Evolutionary conservation across 306 rosid species (phyloP), one percentile per base, ranked within the genome.

Genomic region (Malus fusca): DNA sequence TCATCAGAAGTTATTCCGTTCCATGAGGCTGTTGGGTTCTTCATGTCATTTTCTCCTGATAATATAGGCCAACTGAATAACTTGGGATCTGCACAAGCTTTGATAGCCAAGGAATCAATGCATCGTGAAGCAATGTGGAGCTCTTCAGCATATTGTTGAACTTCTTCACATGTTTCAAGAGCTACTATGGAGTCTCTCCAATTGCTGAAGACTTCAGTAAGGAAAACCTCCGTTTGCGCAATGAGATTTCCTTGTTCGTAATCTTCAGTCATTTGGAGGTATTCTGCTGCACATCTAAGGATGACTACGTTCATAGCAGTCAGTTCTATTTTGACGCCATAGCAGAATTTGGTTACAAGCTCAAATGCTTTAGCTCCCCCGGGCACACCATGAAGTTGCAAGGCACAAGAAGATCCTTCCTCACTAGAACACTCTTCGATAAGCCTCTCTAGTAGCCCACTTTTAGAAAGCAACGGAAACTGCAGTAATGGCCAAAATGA

Each of bases 391-490:
- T 85, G 81, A 23, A 93, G 96, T 66, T 89, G 86, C 77, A 93
- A 51, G 31, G 74, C 53, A 75, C 81, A 82, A 23, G 28, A 68
- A 25, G 90, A 67, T 75, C 77, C 93, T 56, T 86, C 98, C 74
- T 88, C 90, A 1, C 11, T 58, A 60, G 86, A 71, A 17, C 56
- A 48, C 81, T 84, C 90, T 35, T 87, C 93, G 31, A 89, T 80
- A 53, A 88, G 88, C 84, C 80, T 86, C 78, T 93, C 92, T 21
- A 93, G 75, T 28, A 87, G 84, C 73, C 97, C 93, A 81, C 98
- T 90, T 88, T 89, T 93, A 23, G 97, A 93, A 37, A 93, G 92
- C 86, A 93, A 83, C 28, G 96, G 98, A 71, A 93, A 93, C 98
- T 93, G 84, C 83, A 84, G 63, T 68, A 82, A 63, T 66, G 64